Evolutionary conservation across 2,329 filamentous ascomycete species (phyloP), one percentile per base, ranked within the genome.

Genomic region (Colletotrichum brevisporum): DNA sequence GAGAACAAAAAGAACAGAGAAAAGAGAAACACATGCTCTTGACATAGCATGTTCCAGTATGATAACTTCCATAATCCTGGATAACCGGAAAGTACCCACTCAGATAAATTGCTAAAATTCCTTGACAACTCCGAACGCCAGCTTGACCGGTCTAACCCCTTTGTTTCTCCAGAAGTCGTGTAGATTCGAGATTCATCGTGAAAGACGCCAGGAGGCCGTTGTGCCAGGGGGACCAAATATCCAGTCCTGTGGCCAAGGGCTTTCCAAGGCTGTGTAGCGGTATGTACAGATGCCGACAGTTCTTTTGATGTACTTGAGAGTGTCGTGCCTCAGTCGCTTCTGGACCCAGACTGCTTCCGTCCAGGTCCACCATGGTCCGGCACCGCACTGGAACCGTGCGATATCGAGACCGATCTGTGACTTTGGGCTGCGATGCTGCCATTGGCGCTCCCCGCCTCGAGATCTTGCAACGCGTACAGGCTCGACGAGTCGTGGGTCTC

Each of bases 361-460:
- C 27, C 43, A 15, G 50, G 26, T 2, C 50, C 51, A 26, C 31
- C 55, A 18, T 55, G 36, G 26, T 56, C 62, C 8, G 66, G 66
- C 16, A 56, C 26, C 12, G 24, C 31, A 31, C 43, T 66, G 45
- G 55, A 60, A 5, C 24, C 45, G 27, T 66, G 66, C 12, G 66
- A 69, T 9, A 51, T 41, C 5, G 66, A 63, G 5, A 53, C 53
- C 15, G 65, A 67, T 47, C 65, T 39, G 43, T 41, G 53, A 36
- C 65, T 67, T 27, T 41, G 55, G 26, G 50, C 50, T 36, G 55
- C 39, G 26, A 43, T 55, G 43, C 55, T 60, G 36, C 51, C 27
- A 10, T 60, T 56, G 26, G 55, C 26, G 43, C 55, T 66, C 24
- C 43, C 55, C 1, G 55, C 26, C 66, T 69, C 62, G 6, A 66